A percentile compares a stretch with the other conserved stretches of the same genome.
These are phyloP conservation scores for Clohesyomyces aquaticus DNA, from an alignment of 495 filamentous ascomycete genomes.

Conservation along the genomic window DNA sequence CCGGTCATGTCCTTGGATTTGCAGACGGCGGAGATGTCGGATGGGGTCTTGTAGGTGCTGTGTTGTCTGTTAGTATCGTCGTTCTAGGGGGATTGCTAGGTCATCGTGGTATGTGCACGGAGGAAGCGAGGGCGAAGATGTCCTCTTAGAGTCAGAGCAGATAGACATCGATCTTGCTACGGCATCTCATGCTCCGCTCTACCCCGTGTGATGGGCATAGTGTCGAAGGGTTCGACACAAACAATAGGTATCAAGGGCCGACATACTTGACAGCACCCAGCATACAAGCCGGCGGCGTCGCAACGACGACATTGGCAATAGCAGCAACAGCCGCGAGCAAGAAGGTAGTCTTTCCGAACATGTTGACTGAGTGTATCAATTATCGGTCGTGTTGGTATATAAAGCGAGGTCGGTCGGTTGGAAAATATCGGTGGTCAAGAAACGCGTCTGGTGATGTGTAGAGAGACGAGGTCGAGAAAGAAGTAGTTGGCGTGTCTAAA, in stretches of 20 bases:
- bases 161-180: no score
- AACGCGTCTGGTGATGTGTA: no score
- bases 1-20: constrained; percentile 37
- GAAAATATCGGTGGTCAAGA: no score
- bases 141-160: no score
- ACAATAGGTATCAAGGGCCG: neutral
- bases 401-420: neutral
- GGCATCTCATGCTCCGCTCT: no score
- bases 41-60: constrained; percentile 47
- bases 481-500: no score
- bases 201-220: neutral
- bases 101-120: no score
- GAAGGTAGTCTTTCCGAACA: constrained; percentile 47
- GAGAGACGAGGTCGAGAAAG: no score
- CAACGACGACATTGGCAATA: constrained; percentile 46
- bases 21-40: constrained; percentile 45
- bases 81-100: no score
- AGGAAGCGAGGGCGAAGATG: no score
- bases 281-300: constrained; percentile 50
- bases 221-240: neutral
- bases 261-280: constrained; percentile 50
- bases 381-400: no score
- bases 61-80: no score
- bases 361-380: constrained; percentile 29
- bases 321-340: constrained; percentile 44